Conservation (phyloP, 352 stramenopile species). For the Phytophthora foliorum region DNA sequence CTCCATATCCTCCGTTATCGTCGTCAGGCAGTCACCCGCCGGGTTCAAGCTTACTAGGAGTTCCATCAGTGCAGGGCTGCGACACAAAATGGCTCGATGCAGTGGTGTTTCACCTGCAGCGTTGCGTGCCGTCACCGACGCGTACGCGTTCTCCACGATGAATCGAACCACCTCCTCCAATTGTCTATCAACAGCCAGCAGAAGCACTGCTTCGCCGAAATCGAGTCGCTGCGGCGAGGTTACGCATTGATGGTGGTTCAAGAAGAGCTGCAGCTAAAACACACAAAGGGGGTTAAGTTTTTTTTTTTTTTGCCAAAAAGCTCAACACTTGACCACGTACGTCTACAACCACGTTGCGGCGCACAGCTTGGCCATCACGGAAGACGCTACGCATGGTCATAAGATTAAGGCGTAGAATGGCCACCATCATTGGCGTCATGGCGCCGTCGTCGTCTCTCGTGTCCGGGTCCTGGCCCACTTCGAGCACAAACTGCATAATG, state of each 20-base stretch:
- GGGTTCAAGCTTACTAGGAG: conserved; percentile 19
- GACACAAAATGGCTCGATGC: conserved; percentile 22
- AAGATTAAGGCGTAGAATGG: conserved; percentile 27
- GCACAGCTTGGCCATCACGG: conserved; percentile 14
- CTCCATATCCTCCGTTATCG: neutral
- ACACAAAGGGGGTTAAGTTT: too few species aligned
- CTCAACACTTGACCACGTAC: too few species aligned
- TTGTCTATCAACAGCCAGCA: conserved; percentile 12
- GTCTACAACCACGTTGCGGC: conserved; percentile 28
- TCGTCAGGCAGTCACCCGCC: conserved; percentile 1
- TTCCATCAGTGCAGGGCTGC: conserved; percentile 15
- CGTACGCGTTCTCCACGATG: conserved; percentile 31
- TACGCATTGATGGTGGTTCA: conserved; percentile 26
- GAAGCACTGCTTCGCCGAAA: conserved; percentile 8
- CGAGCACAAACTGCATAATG: conserved; percentile 27
- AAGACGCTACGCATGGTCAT: conserved; percentile 33
- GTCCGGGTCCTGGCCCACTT: conserved; percentile 24
- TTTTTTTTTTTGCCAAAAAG: too few species aligned
- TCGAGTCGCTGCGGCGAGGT: conserved; percentile 7
- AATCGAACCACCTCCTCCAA: conserved; percentile 14
- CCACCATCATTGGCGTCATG: conserved; percentile 35
- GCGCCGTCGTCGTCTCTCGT: conserved; percentile 11
- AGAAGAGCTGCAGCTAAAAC: conserved; percentile 26
- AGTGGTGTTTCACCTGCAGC: conserved; percentile 17
- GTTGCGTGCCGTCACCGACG: conserved; percentile 7